Conservation (phyloP, 139 green algal species). For the Pseudopediastrum boryanum region DNA sequence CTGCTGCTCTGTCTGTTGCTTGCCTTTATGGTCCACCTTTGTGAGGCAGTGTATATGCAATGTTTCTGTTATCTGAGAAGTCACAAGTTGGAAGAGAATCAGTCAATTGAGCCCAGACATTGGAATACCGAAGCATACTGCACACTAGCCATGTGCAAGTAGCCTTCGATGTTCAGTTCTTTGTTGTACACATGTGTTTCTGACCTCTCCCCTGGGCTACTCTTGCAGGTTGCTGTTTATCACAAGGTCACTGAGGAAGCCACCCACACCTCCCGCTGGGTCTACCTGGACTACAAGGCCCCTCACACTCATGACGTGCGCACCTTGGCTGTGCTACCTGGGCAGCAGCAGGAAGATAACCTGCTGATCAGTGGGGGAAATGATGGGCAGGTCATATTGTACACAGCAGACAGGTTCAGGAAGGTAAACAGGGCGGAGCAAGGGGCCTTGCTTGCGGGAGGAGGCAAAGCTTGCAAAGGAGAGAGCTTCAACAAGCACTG, state of each 20-base stretch:
- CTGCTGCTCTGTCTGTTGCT: no score
- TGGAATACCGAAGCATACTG: no score
- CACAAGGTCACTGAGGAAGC: slow-evolving; percentile 39
- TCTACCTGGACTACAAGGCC: slow-evolving; percentile 75
- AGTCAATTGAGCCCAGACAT: no score
- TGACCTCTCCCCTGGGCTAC: neutral
- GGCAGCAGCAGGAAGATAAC: slow-evolving; percentile 9
- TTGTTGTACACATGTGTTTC: no score
- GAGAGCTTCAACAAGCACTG: no score
- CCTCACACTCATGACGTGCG: slow-evolving; percentile 91
- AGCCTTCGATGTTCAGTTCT: no score
- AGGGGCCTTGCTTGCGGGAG: slow-evolving; percentile 1
- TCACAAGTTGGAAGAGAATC: no score
- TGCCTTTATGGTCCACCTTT: no score
- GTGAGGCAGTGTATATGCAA: no score
- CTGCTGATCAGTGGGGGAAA: slow-evolving; percentile 83
- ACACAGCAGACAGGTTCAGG: slow-evolving; percentile 58
- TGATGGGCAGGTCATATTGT: slow-evolving; percentile 75
- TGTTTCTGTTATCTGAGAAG: no score
- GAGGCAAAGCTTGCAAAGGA: neutral
- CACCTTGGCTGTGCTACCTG: slow-evolving; percentile 62
- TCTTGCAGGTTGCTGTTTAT: slow-evolving; percentile 59
- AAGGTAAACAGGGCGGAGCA: slow-evolving; percentile 41
- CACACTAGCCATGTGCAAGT: no score
- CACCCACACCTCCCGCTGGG: slow-evolving; percentile 58